A percentile compares a stretch with the other conserved stretches of the same genome.
Evolutionary conservation across 768 basidiomycete genomes (phyloP).

Genomic region (Auricularia sp.): DNA sequence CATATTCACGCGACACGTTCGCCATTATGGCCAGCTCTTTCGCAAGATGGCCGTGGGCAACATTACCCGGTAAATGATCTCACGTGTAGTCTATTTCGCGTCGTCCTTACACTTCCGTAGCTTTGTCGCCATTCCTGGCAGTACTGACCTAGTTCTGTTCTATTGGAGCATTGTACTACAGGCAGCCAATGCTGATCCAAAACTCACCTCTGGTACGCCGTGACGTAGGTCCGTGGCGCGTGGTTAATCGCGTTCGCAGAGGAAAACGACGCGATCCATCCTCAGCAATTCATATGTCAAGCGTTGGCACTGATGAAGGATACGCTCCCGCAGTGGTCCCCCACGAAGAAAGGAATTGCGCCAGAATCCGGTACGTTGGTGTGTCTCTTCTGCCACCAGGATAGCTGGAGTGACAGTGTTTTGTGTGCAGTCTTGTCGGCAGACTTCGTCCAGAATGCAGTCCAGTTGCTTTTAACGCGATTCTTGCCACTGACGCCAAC

Average conservation of each 20-base stretch:
- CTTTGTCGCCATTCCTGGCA: constrained; percentile 55
- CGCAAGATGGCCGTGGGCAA: constrained; percentile 20
- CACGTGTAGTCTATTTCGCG: neutral
- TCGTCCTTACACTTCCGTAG: constrained; percentile 10
- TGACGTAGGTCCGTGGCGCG: neutral
- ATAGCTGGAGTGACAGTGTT: constrained; percentile 9
- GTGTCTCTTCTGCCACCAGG: neutral
- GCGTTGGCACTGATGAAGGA: constrained; percentile 83
- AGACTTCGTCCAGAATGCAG: constrained; percentile 65
- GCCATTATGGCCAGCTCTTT: constrained; percentile 72
- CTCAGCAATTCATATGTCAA: constrained; percentile 73
- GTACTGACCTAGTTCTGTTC: constrained; percentile 59
- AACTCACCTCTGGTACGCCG: constrained; percentile 45
- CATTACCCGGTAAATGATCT: neutral
- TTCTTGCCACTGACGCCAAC: constrained; percentile 75
- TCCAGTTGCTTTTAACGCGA: constrained; percentile 65
- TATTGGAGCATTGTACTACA: constrained; percentile 76
- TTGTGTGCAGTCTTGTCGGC: constrained; percentile 43
- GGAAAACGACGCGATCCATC: constrained; percentile 52
- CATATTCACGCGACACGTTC: constrained; percentile 56
- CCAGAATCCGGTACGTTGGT: neutral
- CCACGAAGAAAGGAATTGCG: constrained; percentile 40
- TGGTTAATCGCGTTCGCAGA: constrained; percentile 32
- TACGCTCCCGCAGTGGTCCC: constrained; percentile 68
- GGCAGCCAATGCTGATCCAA: constrained; percentile 47